These are phyloP conservation scores for Eucalyptus regnans DNA, from an alignment of 345 rosid species.

Conservation along the genomic window DNA sequence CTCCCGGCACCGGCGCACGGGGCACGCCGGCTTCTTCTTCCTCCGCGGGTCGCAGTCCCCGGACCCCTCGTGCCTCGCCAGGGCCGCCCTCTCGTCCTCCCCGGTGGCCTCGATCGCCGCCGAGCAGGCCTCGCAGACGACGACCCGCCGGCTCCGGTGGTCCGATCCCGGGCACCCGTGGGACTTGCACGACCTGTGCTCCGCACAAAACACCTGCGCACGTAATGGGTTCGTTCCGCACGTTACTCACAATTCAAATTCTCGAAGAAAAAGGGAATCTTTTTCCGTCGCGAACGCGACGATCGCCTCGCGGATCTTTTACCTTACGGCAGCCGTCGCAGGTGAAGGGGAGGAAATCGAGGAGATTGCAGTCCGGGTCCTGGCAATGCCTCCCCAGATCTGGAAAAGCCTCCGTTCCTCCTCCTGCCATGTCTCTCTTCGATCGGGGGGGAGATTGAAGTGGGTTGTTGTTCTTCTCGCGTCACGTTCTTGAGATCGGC, in stretches of 20 bases:
- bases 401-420: slow-evolving; percentile 92
- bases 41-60: slow-evolving; percentile 43
- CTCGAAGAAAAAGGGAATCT: background rate
- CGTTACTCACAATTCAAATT: background rate
- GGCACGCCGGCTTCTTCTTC: slow-evolving; percentile 55
- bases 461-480: background rate
- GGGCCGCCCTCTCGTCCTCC: slow-evolving; percentile 22
- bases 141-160: slow-evolving; percentile 44
- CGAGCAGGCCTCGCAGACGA: slow-evolving; percentile 63
- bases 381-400: slow-evolving; percentile 75
- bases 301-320: background rate
- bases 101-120: slow-evolving; percentile 51
- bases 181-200: slow-evolving; percentile 56
- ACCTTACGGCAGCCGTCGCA: slow-evolving; percentile 68
- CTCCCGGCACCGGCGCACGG: slow-evolving; percentile 61
- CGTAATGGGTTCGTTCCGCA: background rate
- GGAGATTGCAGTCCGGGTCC: slow-evolving; percentile 53
- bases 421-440: slow-evolving; percentile 12
- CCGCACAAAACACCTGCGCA: slow-evolving; percentile 60
- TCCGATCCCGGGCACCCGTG: slow-evolving; percentile 65
- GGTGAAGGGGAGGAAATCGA: slow-evolving; percentile 79
- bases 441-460: background rate
- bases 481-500: background rate
- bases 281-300: background rate
- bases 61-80: slow-evolving; percentile 48